Base-by-base conservation (phyloP, 192 early-diverging fungal species). In the Mortierella claussenii region DNA sequence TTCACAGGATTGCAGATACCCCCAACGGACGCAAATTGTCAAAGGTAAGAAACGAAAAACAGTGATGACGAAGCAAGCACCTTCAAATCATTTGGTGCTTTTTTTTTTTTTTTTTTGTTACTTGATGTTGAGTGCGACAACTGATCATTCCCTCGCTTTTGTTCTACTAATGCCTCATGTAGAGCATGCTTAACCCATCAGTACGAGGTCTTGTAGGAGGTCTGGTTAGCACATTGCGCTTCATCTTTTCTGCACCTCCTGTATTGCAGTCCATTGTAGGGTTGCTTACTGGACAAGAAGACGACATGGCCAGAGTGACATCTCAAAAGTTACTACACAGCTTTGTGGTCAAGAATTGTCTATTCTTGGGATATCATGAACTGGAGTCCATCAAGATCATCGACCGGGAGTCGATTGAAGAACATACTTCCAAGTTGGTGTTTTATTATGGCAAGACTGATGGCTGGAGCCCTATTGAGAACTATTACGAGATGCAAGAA, bases 401-500 rank as follows among this genome's bases (percentile, higher is more conserved):
- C 49, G 91, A 95, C 54, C 81, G 82, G 30, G 87, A 88, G 33
- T 82, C 90, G 44, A 87, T 93, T 49, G 44, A 74, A 18, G 60
- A 60, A 20, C 65, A 88, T 52, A 74, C 86, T 1, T 78, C 83
- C 20, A 92, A 90, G 62, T 87, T 92, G 36, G 83, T 92, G 26
- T 85, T 96, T 62, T 96, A 95, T 63, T 97, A 93, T 69, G 89
- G 90, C 7, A 69, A 67, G 20, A 75, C 78, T 33, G 96, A 97
- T 62, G 65, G 82, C 43, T 97, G 96, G 96, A 89, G 88, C 31
- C 94, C 94, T 1, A 60, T 81, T 28, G 78, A 84, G 9, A 88
- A 91, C 52, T 89, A 87, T 74, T 78, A 87, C 15, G 83, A 87
- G 58, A 92, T 96, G 89, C 68, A 63, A 23, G 49, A 78, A 8